Evolutionary conservation across 192 early-diverging fungal genomes (phyloP), one percentile per base, ranked within the genome.

Genomic region (Coemansia sp.): DNA sequence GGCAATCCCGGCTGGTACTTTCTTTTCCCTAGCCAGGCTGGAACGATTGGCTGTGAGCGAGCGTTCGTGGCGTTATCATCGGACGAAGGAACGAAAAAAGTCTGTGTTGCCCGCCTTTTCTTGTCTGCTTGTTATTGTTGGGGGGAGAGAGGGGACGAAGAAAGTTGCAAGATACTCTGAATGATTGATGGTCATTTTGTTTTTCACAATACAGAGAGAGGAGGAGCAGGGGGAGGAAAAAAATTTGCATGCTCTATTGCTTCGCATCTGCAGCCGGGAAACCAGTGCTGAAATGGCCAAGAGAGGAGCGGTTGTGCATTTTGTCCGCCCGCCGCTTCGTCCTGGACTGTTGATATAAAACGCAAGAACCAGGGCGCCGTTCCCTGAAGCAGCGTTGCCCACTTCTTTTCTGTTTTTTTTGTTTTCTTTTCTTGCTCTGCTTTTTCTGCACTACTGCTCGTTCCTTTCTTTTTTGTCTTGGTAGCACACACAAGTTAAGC

Each of bases 51-150:
- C 49, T 53, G 52, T 43, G 50, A 62, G 41, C 39, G 67, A 41
- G 45, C 49, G 48, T 62, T 69, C 50, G 67, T 69, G 67, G 67
- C 67, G 67, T 63, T 63, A 69, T 69, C 60, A 60, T 39, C 47
- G 9, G 37, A 15, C 13, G 45, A 23, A 13, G 47, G 21, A 0
- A 53, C 8, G 16, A n/a, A n/a, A n/a, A n/a, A 53, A n/a, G 16
- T 4, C 52, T 23, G 8, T 26, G 26, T 26, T 26, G 26, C 26
- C 3, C 26, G 3, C 26, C 3, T 3, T 26, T 26, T 3, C 26
- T 26, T 26, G 26, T 26, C 26, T 26, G 26, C 26, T 26, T 26
- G 26, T 26, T 26, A 26, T 26, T 26, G 26, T 26, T 26, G 26
- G 26, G 26, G 26, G 26, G n/a, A n/a, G 26, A 26, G 26, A 26